Percentiles rank a stretch among this genome's conserved stretches.
These are phyloP conservation scores for Rhodomyrtus psidioides DNA, from an alignment of 441 rosid species.

Conservation along the genomic window DNA sequence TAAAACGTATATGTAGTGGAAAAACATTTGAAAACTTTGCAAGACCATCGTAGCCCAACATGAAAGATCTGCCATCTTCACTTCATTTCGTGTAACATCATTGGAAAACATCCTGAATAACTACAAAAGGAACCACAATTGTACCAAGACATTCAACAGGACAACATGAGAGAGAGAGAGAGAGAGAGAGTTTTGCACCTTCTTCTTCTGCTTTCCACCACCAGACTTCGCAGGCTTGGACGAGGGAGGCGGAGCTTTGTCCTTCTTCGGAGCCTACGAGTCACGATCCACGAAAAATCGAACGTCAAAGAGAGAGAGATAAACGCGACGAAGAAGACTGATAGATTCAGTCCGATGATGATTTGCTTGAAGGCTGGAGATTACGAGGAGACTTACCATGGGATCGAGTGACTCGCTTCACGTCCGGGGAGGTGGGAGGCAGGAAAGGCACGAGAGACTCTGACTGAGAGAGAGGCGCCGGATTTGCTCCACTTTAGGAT, in stretches of 20 bases:
- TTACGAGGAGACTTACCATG: neutral
- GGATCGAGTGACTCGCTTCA: neutral
- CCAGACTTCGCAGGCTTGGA: neutral
- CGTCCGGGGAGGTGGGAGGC: neutral
- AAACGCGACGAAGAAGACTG: neutral
- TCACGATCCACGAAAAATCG: neutral
- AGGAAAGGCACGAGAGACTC: neutral
- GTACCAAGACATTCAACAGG: neutral
- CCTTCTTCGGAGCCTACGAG: neutral
- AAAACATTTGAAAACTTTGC: neutral
- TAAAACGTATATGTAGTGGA: neutral
- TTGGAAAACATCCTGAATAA: neutral
- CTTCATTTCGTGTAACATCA: neutral
- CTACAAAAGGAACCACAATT: neutral
- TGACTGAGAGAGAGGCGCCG: neutral
- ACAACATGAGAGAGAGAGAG: neutral
- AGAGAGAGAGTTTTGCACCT: neutral
- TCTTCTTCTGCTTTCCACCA: neutral
- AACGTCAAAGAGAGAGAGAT: neutral
- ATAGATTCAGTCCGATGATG: neutral
- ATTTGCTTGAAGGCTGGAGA: neutral
- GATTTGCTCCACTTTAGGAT: neutral
- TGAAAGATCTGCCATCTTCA: neutral
- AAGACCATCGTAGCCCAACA: neutral
- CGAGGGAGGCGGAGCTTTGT: neutral